Evolutionary conservation across 2,329 filamentous ascomycete species (phyloP), one percentile per base, ranked within the genome.

Genomic region (Rasamsonia emersonii): DNA sequence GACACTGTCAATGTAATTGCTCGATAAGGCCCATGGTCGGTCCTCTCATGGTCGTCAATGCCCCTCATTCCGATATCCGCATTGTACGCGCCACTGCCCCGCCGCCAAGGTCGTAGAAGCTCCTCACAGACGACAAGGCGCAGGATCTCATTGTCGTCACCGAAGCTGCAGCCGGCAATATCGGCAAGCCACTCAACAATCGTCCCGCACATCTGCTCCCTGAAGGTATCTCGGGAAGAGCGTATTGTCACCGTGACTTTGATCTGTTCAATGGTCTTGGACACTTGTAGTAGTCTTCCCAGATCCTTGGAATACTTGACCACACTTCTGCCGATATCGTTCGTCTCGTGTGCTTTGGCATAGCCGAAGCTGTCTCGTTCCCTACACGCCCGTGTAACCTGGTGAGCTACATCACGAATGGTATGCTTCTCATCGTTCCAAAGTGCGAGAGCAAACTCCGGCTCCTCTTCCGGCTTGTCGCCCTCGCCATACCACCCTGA

Each of bases 361-460:
- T 78, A 63, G 3, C 85, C 89, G 40, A 85, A 82, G 4, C 66
- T 68, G 38, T 71, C 65, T 5, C 77, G 74, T 43, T 84, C 79
- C 39, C 74, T 76, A 64, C 91, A 98, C 30, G 91, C 91, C 42
- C 89, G 75, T 3, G 85, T 82, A 14, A 98, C 85, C 55, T 96
- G 89, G 36, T 93, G 78, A 44, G 80, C 73, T 4, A 98, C 89
- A 54, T 98, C 91, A 28, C 79, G 75, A 25, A 96, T 80, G 0
- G 91, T 98, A 55, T 98, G 91, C 59, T 98, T 98, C 62, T 98
- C 91, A 43, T 98, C 91, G 47, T 98, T 98, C 91, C 91, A 98
- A 4, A 98, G 67, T 10, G 95, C 67, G 26, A 98, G 65, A 4
- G 84, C 82, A 56, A 82, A 98, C 47, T 94, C 85, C 9, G 75